These are phyloP conservation scores for Camelina hispida DNA, from an alignment of 345 rosid genomes.

Conservation along the genomic window DNA sequence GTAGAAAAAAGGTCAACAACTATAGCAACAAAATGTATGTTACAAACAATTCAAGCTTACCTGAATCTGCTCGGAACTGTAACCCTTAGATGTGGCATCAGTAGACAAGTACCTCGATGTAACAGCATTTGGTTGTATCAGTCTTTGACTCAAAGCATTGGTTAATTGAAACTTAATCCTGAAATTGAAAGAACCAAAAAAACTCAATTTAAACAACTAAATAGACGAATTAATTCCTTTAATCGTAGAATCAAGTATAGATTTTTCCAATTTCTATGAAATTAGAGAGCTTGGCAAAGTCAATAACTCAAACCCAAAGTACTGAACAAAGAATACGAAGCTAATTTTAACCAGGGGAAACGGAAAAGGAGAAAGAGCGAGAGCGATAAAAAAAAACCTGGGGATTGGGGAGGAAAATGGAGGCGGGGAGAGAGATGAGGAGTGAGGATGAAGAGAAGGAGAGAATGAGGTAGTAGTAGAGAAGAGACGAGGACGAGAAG, in stretches of 20 bases:
- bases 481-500: slow-evolving; percentile 46
- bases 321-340: background rate
- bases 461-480: slow-evolving; percentile 9
- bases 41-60: slow-evolving; percentile 39
- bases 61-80: slow-evolving; percentile 94
- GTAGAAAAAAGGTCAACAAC: slow-evolving; percentile 10
- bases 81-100: slow-evolving; percentile 65
- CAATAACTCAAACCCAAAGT: slow-evolving; percentile 4
- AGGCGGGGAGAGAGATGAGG: slow-evolving; percentile 36
- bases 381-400: slow-evolving; percentile 53
- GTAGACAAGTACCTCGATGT: slow-evolving; percentile 58
- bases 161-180: slow-evolving; percentile 57
- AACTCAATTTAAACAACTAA: background rate
- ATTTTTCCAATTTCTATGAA: background rate
- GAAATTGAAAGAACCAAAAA: slow-evolving; percentile 27
- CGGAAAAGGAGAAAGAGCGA: background rate
- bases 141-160: slow-evolving; percentile 40
- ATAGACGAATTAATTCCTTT: background rate
- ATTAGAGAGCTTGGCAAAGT: background rate
- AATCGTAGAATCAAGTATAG: background rate
- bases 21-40: background rate
- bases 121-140: slow-evolving; percentile 48
- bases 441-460: slow-evolving; percentile 33
- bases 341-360: background rate
- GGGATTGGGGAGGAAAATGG: slow-evolving; percentile 45